Evolutionary conservation across 2,329 filamentous ascomycete species (phyloP), one percentile per base, ranked within the genome.

Genomic region (Tolypocladium tropicale): DNA sequence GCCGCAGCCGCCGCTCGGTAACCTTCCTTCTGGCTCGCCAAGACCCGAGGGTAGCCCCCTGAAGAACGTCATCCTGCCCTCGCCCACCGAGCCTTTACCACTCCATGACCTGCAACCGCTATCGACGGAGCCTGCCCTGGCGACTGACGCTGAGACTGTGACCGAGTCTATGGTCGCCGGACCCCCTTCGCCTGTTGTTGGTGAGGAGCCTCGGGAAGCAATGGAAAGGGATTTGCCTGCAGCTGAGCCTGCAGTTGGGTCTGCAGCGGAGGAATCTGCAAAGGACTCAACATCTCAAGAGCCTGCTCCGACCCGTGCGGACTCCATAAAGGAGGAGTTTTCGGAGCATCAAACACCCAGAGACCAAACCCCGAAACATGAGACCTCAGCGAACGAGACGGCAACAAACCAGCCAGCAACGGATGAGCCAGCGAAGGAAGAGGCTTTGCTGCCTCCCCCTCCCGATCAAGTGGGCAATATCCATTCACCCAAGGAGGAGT

Each of bases 21-120:
- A 60, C 21, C 60, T 68, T 30, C 60, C 64, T 2, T 58, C 63
- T 51, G 59, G 62, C 37, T 68, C 72, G 3, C 69, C 71, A 1
- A 71, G 63, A 58, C 61, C 72, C 3, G 78, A 79, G 59, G 78
- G 78, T 3, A 82, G 78, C 54, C 78, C 78, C 0, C 65, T 81
- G 23, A 80, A 80, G 67, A 78, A 80, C 52, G 76, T 80, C 37
- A 68, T 77, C 32, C 57, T 78, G 18, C 72, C 70, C 11, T 79
- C 78, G 11, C 76, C 78, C 0, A 74, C 72, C 1, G 72, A 76
- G 23, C 63, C 70, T 25, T 34, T 58, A 11, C 46, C 58, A 28
- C 53, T 59, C 6, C 58, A 62, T 54, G 58, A 57, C 18, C 53
- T 33, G 37, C 50, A 53, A 21, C 43, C 52, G 11, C 46, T 54